Evolutionary conservation across 352 stramenopile species (phyloP).

Genomic region (Thalassiosira exigua): DNA sequence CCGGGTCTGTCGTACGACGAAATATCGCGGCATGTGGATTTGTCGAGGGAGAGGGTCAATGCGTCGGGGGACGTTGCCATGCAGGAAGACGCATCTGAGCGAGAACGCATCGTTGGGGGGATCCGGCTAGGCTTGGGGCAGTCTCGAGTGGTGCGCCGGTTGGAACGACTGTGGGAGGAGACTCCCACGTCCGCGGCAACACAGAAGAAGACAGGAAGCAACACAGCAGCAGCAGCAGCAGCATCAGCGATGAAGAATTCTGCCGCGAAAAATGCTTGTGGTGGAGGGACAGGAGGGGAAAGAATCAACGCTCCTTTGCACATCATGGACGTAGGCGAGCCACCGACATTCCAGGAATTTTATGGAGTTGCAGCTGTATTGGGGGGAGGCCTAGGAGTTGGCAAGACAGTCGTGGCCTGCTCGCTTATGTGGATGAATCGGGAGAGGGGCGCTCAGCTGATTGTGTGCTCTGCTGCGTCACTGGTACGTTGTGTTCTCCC

Average conservation of each 20-base stretch:
- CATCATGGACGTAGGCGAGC: no score
- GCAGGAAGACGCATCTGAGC: no score
- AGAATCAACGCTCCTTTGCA: no score
- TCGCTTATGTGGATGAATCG: slow-evolving; percentile 64
- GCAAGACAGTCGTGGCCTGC: slow-evolving; percentile 71
- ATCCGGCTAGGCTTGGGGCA: slow-evolving; percentile 38
- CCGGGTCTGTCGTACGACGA: not conserved
- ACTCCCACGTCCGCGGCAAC: no score
- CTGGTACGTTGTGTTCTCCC: no score
- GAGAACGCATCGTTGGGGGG: no score
- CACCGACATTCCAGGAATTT: no score
- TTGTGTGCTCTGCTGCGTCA: slow-evolving; percentile 66
- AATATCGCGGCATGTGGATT: not conserved
- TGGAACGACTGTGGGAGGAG: slow-evolving; percentile 57
- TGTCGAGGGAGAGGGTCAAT: not conserved
- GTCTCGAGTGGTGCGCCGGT: slow-evolving; percentile 35
- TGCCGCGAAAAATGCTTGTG: no score
- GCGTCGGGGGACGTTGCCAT: not conserved
- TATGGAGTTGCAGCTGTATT: slow-evolving; percentile 48
- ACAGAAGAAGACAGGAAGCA: no score
- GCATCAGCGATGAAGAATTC: no score
- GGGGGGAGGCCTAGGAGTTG: slow-evolving; percentile 46
- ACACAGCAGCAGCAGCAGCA: no score
- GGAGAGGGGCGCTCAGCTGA: slow-evolving; percentile 64
- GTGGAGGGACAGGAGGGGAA: no score